A percentile compares a stretch with the other conserved stretches of the same genome.
Evolutionary conservation across 1,139 yeast genomes (phyloP).

Genomic region (Yamadazyma spencermartinsiae): DNA sequence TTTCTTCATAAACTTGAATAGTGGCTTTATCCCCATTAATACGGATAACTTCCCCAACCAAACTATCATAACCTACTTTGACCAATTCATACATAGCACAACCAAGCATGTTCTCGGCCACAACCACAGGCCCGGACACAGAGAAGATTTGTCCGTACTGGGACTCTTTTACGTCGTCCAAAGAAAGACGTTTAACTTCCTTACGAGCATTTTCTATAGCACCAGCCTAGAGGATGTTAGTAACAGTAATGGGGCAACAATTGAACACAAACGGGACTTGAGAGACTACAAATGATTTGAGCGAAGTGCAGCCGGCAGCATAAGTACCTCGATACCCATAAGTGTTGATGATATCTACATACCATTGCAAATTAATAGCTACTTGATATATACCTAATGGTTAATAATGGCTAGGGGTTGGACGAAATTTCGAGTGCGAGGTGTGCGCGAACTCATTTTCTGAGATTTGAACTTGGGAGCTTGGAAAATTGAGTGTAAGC

Average conservation of each 20-base stretch:
- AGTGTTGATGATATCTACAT: neutral
- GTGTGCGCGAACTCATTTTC: too few relatives aligned
- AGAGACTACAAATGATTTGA: too few relatives aligned
- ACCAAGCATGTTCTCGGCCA: slow-evolving; percentile 98
- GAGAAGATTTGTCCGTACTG: slow-evolving; percentile 88
- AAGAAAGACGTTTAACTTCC: slow-evolving; percentile 80
- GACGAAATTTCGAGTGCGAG: slow-evolving; percentile 10
- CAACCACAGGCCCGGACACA: slow-evolving; percentile 95
- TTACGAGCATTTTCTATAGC: slow-evolving; percentile 97
- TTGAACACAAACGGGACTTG: neutral
- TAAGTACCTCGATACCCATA: too few relatives aligned
- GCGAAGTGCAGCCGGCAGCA: too few relatives aligned
- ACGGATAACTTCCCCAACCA: slow-evolving; percentile 98
- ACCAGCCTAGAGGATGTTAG: slow-evolving; percentile 67
- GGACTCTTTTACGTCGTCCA: slow-evolving; percentile 74
- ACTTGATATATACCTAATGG: neutral
- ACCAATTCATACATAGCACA: slow-evolving; percentile 99
- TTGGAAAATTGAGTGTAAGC: too few relatives aligned
- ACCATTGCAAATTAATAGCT: slow-evolving; percentile 3
- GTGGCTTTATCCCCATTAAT: slow-evolving; percentile 96
- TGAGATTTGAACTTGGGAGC: too few relatives aligned
- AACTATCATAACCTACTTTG: slow-evolving; percentile 93
- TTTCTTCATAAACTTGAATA: slow-evolving; percentile 97
- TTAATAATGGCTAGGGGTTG: neutral
- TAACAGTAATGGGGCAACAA: neutral